These are phyloP conservation scores for Penicillium manginii DNA, from an alignment of 495 filamentous ascomycete species.

Conservation along the genomic window DNA sequence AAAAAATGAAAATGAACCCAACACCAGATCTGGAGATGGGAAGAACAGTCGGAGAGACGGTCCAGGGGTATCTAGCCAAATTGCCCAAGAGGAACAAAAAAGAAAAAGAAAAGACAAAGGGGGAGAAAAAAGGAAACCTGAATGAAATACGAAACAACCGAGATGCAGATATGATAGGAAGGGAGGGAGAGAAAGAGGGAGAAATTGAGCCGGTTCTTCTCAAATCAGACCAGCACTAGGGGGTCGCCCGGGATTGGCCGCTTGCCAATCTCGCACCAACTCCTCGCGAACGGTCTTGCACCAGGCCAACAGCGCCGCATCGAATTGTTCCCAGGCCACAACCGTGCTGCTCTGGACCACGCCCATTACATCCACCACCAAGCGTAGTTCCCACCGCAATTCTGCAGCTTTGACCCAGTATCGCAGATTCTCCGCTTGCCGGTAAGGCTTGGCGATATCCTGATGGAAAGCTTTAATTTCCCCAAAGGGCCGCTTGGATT, in stretches of 20 bases:
- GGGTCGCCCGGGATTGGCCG: constrained; percentile 31
- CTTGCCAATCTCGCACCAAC: constrained; percentile 64
- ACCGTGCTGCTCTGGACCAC: constrained; percentile 72
- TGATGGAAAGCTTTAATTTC: constrained; percentile 86
- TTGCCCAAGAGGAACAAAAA: constrained; percentile 21
- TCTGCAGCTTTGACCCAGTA: constrained; percentile 97
- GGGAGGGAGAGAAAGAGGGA: constrained; percentile 17
- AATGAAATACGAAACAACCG: constrained; percentile 16
- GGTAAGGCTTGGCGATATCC: constrained; percentile 92
- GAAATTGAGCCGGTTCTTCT: background rate
- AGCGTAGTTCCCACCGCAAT: constrained; percentile 86
- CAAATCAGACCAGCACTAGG: constrained; percentile 34
- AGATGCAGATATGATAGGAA: constrained; percentile 16
- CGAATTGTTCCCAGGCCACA: constrained; percentile 77
- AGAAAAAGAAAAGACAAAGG: background rate
- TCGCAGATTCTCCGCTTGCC: constrained; percentile 87
- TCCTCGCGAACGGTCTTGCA: constrained; percentile 76
- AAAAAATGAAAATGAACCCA: constrained; percentile 16
- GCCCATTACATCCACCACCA: constrained; percentile 83
- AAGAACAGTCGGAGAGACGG: constrained; percentile 27
- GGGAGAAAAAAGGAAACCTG: background rate
- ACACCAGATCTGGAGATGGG: constrained; percentile 26
- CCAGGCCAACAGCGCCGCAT: constrained; percentile 80
- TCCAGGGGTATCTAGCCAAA: constrained; percentile 42
- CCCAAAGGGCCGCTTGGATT: constrained; percentile 86